phyloP scores from a whole-genome alignment of 208 protist species.

The Novymonas esmeraldas region DNA sequence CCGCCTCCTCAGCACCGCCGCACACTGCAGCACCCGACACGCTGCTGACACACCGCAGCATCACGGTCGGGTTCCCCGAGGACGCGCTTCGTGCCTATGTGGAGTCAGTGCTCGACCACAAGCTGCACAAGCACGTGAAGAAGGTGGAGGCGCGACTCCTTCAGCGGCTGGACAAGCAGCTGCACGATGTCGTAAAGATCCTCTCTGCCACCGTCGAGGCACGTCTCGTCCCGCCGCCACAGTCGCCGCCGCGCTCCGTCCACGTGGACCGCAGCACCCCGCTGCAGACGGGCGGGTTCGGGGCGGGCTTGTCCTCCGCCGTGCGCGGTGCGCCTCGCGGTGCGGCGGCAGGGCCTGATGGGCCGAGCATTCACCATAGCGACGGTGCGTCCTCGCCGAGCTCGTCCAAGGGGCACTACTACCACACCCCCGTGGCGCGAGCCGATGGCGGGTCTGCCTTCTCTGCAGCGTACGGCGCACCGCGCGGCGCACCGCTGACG shows the following conservation, averaged over 20 bases:
- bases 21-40: not conserved
- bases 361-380: not conserved
- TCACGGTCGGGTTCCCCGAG: conserved; percentile 82
- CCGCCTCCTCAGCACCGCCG: not conserved
- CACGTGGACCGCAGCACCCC: not conserved
- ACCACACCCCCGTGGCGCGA: not conserved
- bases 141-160: conserved; percentile 62
- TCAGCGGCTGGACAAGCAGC: conserved; percentile 65
- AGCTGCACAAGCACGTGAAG: conserved; percentile 63
- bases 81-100: conserved; percentile 75
- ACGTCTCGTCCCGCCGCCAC: conserved; percentile 29
- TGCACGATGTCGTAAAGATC: conserved; percentile 61
- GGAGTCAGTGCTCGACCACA: conserved; percentile 57
- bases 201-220: conserved; percentile 61
- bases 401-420: conserved; percentile 6
- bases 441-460: not conserved
- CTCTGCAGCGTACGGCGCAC: not conserved
- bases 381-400: not conserved
- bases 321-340: not conserved
- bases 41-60: conserved; percentile 56
- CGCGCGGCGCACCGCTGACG: not conserved
- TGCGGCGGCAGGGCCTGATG: not conserved
- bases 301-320: not conserved
- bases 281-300: not conserved
- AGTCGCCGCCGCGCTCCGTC: not conserved